Conservation (phyloP, 805 yeast genomes). For the Candida koratica region DNA sequence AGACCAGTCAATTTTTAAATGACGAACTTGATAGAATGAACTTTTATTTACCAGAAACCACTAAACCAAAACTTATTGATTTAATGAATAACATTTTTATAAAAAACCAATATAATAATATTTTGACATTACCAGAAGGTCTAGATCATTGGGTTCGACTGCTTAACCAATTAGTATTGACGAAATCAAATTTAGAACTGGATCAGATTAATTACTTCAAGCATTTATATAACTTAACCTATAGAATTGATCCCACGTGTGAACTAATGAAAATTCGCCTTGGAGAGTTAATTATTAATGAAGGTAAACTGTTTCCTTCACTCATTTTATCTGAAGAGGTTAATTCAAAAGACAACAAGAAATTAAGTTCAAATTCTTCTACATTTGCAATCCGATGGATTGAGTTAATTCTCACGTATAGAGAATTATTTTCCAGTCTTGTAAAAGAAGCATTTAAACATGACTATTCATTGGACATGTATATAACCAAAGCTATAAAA, state of each 20-base stretch:
- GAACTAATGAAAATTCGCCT: constrained; percentile 48
- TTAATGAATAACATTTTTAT: constrained; percentile 60
- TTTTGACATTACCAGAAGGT: constrained; percentile 53
- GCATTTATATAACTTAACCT: constrained; percentile 47
- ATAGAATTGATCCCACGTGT: constrained; percentile 51
- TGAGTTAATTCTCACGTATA: constrained; percentile 49
- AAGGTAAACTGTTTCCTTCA: constrained; percentile 38
- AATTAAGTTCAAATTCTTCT: constrained; percentile 18
- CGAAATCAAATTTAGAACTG: neutral
- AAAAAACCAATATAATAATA: constrained; percentile 50
- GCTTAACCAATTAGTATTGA: constrained; percentile 16
- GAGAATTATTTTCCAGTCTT: constrained; percentile 48
- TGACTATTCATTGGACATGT: constrained; percentile 48
- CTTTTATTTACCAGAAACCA: constrained; percentile 50
- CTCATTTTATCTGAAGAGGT: constrained; percentile 17
- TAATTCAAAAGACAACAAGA: neutral
- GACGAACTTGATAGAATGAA: constrained; percentile 60
- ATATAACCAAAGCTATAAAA: constrained; percentile 58
- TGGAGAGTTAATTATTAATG: constrained; percentile 38
- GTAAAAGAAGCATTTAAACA: constrained; percentile 46
- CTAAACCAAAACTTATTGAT: constrained; percentile 51
- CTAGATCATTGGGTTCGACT: constrained; percentile 48
- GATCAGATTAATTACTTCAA: constrained; percentile 38
- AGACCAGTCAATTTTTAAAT: constrained; percentile 48
- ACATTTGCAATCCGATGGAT: constrained; percentile 68